A percentile compares a stretch with the other conserved stretches of the same genome.
Conservation (phyloP, 805 yeast genomes). For the Schwanniomyces pseudopolymorphus region DNA sequence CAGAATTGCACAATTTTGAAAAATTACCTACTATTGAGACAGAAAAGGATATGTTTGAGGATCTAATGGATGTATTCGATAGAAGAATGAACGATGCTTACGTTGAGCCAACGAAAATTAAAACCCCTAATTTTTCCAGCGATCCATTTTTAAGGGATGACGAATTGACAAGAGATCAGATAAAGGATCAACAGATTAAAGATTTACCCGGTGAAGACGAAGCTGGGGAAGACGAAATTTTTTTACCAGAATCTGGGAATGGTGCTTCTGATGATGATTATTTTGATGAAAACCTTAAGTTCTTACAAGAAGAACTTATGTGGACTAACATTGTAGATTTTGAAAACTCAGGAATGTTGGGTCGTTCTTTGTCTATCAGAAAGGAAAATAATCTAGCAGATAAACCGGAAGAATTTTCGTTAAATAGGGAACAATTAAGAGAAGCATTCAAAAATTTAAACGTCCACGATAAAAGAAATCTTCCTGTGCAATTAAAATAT, state of each 20-base stretch:
- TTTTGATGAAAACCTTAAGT: constrained; percentile 31
- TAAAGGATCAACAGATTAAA: constrained; percentile 36
- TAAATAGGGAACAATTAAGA: constrained; percentile 24
- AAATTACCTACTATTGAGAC: constrained; percentile 26
- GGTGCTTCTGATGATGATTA: constrained; percentile 19
- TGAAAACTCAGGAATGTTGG: neutral
- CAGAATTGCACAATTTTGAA: neutral
- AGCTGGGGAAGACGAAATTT: constrained; percentile 6
- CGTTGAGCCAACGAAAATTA: constrained; percentile 1
- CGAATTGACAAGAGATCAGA: constrained; percentile 41
- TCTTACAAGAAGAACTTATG: constrained; percentile 24
- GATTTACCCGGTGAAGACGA: constrained; percentile 19
- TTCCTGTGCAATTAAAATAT: constrained; percentile 34
- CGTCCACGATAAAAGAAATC: constrained; percentile 20
- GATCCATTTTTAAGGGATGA: constrained; percentile 40
- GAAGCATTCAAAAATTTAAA: constrained; percentile 22
- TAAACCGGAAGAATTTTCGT: constrained; percentile 1
- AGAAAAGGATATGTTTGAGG: constrained; percentile 28
- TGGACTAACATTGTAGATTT: constrained; percentile 16
- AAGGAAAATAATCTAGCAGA: neutral
- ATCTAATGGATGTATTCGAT: constrained; percentile 25
- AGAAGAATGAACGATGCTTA: constrained; percentile 18
- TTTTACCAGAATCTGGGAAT: neutral
- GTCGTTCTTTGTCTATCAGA: neutral
- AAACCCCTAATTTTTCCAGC: constrained; percentile 3